Percentiles rank a stretch among this genome's conserved stretches.
These are phyloP conservation scores for Onygenales sp. DNA, from an alignment of 2,329 filamentous ascomycete genomes.

Conservation along the genomic window DNA sequence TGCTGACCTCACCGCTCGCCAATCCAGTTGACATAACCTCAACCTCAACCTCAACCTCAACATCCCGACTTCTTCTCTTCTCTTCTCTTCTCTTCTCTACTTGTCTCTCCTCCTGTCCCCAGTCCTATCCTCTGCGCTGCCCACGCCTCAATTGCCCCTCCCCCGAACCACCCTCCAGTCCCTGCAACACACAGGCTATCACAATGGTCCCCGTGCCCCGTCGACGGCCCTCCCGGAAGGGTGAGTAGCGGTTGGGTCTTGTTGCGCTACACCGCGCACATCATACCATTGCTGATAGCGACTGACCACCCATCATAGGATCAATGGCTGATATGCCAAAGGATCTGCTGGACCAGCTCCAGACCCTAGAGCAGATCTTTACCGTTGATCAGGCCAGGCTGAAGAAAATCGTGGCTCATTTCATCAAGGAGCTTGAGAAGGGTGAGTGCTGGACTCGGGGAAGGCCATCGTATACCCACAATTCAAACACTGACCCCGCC, in stretches of 20 bases:
- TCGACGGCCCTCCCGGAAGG: conserved; percentile 60
- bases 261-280: neutral
- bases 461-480: too few relatives aligned
- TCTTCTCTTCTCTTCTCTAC: neutral
- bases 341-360: conserved; percentile 71
- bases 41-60: neutral
- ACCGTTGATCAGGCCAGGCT: conserved; percentile 68
- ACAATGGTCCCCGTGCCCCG: conserved; percentile 59
- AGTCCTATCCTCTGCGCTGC: neutral
- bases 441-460: conserved; percentile 41
- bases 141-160: neutral
- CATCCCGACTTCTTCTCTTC: neutral
- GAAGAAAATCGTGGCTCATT: conserved; percentile 84
- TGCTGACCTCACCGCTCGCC: neutral
- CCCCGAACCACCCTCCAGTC: neutral
- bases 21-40: neutral
- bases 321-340: conserved; percentile 87
- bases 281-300: neutral
- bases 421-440: conserved; percentile 78
- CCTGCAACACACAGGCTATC: conserved; percentile 12
- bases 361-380: conserved; percentile 74
- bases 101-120: neutral
- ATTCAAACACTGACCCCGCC: neutral
- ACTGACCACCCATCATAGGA: conserved; percentile 41
- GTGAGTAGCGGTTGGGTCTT: conserved; percentile 41